Evolutionary conservation across 106 monocot species (phyloP).

Genomic region (Agapanthus africanus): DNA sequence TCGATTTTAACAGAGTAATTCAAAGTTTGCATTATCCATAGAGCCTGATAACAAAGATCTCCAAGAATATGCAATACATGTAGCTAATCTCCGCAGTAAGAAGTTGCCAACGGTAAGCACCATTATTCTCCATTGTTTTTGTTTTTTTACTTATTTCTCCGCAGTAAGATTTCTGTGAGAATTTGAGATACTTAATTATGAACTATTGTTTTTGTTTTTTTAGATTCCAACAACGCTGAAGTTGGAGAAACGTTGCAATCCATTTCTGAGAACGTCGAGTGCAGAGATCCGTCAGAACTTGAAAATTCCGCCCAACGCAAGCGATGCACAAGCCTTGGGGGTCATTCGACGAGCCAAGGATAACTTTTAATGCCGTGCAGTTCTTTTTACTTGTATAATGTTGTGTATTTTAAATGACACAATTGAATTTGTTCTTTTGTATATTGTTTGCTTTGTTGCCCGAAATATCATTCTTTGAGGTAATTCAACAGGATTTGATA

Average conservation of each 20-base stretch:
- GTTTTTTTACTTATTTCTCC: too few relatives aligned
- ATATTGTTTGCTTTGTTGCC: too few relatives aligned
- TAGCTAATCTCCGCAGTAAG: slow-evolving; percentile 60
- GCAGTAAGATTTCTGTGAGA: neutral
- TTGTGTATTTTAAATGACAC: too few relatives aligned
- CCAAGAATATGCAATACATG: slow-evolving; percentile 58
- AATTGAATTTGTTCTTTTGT: too few relatives aligned
- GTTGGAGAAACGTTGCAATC: slow-evolving; percentile 80
- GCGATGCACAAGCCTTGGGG: slow-evolving; percentile 59
- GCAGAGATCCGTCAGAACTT: slow-evolving; percentile 53
- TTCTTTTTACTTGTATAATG: neutral
- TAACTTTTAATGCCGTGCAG: slow-evolving; percentile 33
- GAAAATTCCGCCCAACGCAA: slow-evolving; percentile 54
- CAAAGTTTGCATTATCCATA: slow-evolving; percentile 86
- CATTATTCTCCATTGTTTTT: neutral
- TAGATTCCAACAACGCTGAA: slow-evolving; percentile 87
- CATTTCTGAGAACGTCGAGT: slow-evolving; percentile 72
- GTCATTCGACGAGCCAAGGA: slow-evolving; percentile 75
- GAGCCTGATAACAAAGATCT: slow-evolving; percentile 72
- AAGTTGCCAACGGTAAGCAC: slow-evolving; percentile 66
- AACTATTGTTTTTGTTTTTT: neutral
- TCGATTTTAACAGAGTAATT: slow-evolving; percentile 70
- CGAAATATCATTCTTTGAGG: too few relatives aligned
- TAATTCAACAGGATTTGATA: too few relatives aligned
- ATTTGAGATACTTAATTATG: neutral